Evolutionary conservation across 192 early-diverging fungal genomes (phyloP).

Genomic region (Endogone sp.): DNA sequence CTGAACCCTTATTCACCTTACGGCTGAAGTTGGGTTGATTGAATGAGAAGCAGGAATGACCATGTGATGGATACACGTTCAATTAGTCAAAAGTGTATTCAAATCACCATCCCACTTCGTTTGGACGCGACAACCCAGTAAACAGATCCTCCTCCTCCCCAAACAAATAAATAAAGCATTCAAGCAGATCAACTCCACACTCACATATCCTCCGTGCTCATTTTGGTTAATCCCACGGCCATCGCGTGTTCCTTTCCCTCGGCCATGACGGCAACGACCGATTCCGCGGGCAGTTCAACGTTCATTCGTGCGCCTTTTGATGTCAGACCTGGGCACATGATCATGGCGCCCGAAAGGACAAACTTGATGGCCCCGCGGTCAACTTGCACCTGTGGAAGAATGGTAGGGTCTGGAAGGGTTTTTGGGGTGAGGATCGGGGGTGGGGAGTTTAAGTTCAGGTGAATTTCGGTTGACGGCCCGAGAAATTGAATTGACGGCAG

Average conservation of each 20-base stretch:
- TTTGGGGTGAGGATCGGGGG: too few relatives aligned
- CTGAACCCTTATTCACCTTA: constrained; percentile 86
- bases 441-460: constrained; percentile 15
- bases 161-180: constrained; percentile 4
- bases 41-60: too few relatives aligned
- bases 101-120: neutral
- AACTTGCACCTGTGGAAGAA: constrained; percentile 87
- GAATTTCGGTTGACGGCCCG: too few relatives aligned
- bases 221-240: constrained; percentile 82
- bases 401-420: constrained; percentile 77
- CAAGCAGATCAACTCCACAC: constrained; percentile 20
- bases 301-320: constrained; percentile 85
- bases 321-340: constrained; percentile 99
- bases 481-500: neutral
- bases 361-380: constrained; percentile 98
- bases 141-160: neutral
- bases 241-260: constrained; percentile 97
- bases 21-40: constrained; percentile 5
- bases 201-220: constrained; percentile 89
- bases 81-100: neutral
- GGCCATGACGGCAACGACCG: constrained; percentile 85
- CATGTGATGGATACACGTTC: too few relatives aligned
- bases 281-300: constrained; percentile 58
- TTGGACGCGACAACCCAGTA: neutral
- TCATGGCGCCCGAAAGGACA: constrained; percentile 92